Percentiles rank a stretch among this genome's conserved stretches.
Conservation (phyloP, 2,329 filamentous ascomycete genomes). For the Polychaeton citri region DNA sequence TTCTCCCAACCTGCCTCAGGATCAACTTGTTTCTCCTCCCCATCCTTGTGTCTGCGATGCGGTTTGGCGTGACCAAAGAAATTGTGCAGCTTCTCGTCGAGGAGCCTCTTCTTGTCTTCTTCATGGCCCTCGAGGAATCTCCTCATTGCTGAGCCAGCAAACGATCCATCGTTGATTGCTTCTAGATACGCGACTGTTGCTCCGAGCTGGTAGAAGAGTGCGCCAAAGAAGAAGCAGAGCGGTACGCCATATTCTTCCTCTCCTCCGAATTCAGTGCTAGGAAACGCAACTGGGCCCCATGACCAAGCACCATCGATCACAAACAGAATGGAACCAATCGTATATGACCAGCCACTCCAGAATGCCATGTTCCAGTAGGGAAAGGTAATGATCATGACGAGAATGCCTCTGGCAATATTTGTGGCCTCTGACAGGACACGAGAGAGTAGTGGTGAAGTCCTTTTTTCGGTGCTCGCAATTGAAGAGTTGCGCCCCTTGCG, state of each 20-base stretch:
- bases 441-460: conserved; percentile 1
- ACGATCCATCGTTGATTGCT: conserved; percentile 18
- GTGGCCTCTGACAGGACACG: not conserved
- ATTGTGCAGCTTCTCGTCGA: conserved; percentile 15
- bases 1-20: conserved; percentile 9
- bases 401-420: conserved; percentile 5
- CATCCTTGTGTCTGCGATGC: conserved; percentile 4
- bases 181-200: conserved; percentile 17
- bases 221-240: conserved; percentile 15
- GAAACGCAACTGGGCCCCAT: conserved; percentile 11
- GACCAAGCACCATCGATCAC: conserved; percentile 12
- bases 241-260: conserved; percentile 11
- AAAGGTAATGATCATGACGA: conserved; percentile 14
- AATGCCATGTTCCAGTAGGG: conserved; percentile 20
- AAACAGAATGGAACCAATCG: conserved; percentile 15
- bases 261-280: conserved; percentile 6
- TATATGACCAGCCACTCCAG: conserved; percentile 15
- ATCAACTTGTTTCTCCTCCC: conserved; percentile 4
- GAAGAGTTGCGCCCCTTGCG: conserved; percentile 12
- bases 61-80: conserved; percentile 10
- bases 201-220: conserved; percentile 16
- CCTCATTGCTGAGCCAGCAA: conserved; percentile 15
- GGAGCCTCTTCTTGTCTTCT: conserved; percentile 12
- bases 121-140: conserved; percentile 14
- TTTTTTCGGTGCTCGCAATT: not conserved